These are phyloP conservation scores for Berberis vulgaris DNA, from an alignment of 164 flowering plant species.

Conservation along the genomic window DNA sequence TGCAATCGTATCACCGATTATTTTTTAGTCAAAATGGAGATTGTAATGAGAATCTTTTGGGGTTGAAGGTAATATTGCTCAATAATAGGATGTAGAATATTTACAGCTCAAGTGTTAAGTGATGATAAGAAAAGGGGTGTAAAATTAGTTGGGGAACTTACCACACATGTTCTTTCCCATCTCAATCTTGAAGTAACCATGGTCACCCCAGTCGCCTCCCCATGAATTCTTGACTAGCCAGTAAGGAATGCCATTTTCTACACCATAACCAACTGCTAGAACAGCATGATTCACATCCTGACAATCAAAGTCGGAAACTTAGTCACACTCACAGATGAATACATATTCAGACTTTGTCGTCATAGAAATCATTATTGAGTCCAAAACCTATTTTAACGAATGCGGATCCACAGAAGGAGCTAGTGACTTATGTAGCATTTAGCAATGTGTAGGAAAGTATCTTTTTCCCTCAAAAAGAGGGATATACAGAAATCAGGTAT, in stretches of 20 bases:
- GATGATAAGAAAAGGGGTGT: neutral
- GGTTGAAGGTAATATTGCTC: neutral
- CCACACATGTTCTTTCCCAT: constrained; percentile 99
- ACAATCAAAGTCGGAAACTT: neutral
- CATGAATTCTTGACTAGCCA: constrained; percentile 98
- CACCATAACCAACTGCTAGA: constrained; percentile 92
- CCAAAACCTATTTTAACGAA: no score
- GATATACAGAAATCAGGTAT: no score
- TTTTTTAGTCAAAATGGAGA: neutral
- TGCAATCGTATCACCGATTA: constrained; percentile 26
- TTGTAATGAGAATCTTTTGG: neutral
- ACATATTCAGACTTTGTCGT: neutral
- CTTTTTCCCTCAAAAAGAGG: no score
- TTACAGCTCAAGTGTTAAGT: neutral
- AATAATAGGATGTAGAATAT: neutral
- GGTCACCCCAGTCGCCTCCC: constrained; percentile 82
- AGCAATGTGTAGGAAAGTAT: no score
- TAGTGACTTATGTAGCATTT: no score
- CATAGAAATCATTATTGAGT: neutral
- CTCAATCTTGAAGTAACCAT: constrained; percentile 97
- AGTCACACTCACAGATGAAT: neutral
- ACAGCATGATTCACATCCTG: constrained; percentile 99
- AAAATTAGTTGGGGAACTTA: constrained; percentile 26
- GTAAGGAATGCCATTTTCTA: constrained; percentile 69
- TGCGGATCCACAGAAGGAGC: no score